Conservation (phyloP, 1,139 yeast genomes). For the Magnusiomyces ingens region DNA sequence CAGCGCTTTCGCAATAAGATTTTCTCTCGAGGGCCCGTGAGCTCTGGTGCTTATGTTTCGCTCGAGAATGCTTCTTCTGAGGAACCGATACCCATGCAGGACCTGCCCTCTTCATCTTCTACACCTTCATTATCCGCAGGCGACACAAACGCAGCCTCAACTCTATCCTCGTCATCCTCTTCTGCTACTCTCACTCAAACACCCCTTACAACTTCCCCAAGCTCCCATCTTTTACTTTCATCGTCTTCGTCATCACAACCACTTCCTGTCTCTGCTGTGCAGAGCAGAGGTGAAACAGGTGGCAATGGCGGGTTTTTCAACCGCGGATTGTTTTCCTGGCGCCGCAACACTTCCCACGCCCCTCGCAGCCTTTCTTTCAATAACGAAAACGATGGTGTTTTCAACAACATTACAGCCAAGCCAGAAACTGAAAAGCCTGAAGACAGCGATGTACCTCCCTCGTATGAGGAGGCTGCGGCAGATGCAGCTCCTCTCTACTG, state of each 20-base stretch:
- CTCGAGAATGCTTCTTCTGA: constrained; percentile 3
- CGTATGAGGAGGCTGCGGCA: constrained; percentile 91
- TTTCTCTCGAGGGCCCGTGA: constrained; percentile 1
- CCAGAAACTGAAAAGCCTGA: constrained; percentile 38
- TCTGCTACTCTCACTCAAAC: neutral
- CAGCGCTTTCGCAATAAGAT: neutral
- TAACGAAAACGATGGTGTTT: constrained; percentile 75
- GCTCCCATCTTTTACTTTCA: constrained; percentile 7
- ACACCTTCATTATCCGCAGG: neutral
- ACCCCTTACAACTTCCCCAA: constrained; percentile 5
- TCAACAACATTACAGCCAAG: constrained; percentile 82
- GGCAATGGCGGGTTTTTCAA: constrained; percentile 5
- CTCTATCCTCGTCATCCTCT: neutral
- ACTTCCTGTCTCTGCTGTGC: constrained; percentile 4
- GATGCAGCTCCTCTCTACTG: constrained; percentile 96
- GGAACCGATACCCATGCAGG: constrained; percentile 7
- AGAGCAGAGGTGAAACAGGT: neutral
- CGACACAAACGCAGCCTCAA: neutral
- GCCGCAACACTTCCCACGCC: constrained; percentile 9
- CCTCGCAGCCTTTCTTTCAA: constrained; percentile 30
- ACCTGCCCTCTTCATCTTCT: neutral
- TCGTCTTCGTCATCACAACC: constrained; percentile 8
- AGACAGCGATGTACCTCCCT: constrained; percentile 62
- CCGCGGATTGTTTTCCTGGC: constrained; percentile 12
- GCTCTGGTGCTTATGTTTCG: constrained; percentile 13